Evolutionary conservation across 495 filamentous ascomycete species (phyloP).

Genomic region (Cercophora sp.): DNA sequence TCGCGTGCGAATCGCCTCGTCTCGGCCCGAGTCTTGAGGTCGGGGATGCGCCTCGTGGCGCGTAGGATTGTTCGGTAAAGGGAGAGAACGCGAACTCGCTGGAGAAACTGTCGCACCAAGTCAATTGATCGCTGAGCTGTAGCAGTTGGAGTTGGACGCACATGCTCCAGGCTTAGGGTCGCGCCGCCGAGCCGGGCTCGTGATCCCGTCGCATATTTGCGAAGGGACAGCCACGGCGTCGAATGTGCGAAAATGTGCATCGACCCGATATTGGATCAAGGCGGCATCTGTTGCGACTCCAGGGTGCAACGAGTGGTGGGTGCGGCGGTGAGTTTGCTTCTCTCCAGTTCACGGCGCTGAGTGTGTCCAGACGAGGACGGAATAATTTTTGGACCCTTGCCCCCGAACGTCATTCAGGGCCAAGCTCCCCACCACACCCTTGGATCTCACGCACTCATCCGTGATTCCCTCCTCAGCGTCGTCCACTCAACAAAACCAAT

Average conservation of each 20-base stretch:
- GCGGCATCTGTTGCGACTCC: neutral
- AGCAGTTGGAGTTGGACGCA: conserved; percentile 21
- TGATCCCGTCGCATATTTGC: conserved; percentile 39
- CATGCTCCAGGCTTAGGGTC: conserved; percentile 49
- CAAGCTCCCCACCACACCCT: too few relatives aligned
- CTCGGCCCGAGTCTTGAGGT: conserved; percentile 56
- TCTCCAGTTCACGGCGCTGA: too few relatives aligned
- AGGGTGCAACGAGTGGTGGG: neutral
- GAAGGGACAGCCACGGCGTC: conserved; percentile 24
- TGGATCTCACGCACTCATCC: too few relatives aligned
- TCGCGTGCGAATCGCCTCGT: conserved; percentile 65
- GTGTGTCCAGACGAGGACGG: too few relatives aligned
- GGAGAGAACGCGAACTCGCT: conserved; percentile 49
- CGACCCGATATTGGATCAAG: neutral
- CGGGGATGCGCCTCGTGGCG: conserved; percentile 44
- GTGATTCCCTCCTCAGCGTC: too few relatives aligned
- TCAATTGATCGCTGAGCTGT: neutral
- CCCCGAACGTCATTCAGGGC: too few relatives aligned
- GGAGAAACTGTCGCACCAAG: conserved; percentile 55
- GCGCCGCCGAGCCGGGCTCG: conserved; percentile 33
- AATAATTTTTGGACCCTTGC: too few relatives aligned
- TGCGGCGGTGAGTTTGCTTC: too few relatives aligned
- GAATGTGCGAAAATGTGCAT: conserved; percentile 27
- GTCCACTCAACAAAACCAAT: too few relatives aligned
- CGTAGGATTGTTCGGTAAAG: conserved; percentile 58